Conservation (phyloP, 352 stramenopile genomes). For the Phytophthora agathidicida region DNA sequence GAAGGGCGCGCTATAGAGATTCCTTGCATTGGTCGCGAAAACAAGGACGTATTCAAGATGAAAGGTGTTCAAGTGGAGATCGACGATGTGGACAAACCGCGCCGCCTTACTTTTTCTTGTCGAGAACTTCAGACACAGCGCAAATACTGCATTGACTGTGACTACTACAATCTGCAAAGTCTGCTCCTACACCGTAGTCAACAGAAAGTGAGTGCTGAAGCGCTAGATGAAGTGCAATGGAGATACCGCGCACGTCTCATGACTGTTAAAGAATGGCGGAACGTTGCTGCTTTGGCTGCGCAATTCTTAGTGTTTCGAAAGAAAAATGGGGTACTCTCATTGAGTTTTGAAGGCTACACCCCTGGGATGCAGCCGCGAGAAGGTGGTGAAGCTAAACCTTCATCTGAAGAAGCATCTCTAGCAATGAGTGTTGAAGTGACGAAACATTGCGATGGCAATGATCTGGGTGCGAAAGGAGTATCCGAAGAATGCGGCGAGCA, state of each 20-base stretch:
- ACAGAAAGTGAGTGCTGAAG: not conserved
- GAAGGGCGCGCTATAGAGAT: slow-evolving; percentile 16
- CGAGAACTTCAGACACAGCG: slow-evolving; percentile 52
- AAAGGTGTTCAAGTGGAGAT: slow-evolving; percentile 50
- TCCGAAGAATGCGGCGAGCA: not conserved
- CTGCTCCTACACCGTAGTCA: slow-evolving; percentile 8
- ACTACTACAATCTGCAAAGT: slow-evolving; percentile 37
- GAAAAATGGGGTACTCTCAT: slow-evolving; percentile 37
- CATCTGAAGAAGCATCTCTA: not conserved
- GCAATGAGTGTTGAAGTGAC: not conserved
- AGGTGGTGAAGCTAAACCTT: not conserved
- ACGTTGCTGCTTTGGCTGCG: slow-evolving; percentile 21
- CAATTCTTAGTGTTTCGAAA: slow-evolving; percentile 38
- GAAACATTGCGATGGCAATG: not conserved
- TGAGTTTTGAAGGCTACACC: slow-evolving; percentile 11
- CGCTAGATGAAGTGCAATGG: slow-evolving; percentile 7
- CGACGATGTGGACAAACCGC: slow-evolving; percentile 43
- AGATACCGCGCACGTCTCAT: not conserved
- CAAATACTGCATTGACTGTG: slow-evolving; percentile 54
- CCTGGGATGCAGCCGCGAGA: not conserved
- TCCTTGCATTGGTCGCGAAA: slow-evolving; percentile 4
- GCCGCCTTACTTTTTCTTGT: slow-evolving; percentile 59
- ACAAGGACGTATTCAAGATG: slow-evolving; percentile 24
- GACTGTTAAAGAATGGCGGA: slow-evolving; percentile 37
- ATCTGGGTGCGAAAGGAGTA: not conserved